Evolutionary conservation across 164 flowering plant genomes (phyloP).

Genomic region (Liquidambar formosana): DNA sequence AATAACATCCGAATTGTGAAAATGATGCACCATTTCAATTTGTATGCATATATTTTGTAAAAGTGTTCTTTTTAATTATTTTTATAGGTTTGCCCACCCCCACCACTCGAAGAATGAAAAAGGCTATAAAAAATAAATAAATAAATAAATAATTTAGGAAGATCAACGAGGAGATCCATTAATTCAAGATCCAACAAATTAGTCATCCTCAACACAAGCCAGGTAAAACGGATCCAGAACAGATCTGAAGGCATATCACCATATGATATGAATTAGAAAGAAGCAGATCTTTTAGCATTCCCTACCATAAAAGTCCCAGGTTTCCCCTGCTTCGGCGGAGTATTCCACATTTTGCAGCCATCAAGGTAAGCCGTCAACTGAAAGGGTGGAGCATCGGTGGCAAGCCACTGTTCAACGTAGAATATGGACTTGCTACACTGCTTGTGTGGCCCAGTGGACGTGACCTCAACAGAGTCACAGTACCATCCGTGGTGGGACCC

Average conservation of each 20-base stretch:
- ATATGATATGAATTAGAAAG: neutral
- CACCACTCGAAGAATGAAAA: too few species aligned
- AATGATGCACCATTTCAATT: too few species aligned
- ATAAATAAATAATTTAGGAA: neutral
- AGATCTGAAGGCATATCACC: neutral
- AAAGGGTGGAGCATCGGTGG: slow-evolving; percentile 50
- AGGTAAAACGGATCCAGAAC: too few species aligned
- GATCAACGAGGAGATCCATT: too few species aligned
- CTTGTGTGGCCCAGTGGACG: slow-evolving; percentile 56
- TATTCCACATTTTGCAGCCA: slow-evolving; percentile 25
- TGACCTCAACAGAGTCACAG: slow-evolving; percentile 61
- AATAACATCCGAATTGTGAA: too few species aligned
- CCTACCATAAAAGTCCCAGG: slow-evolving; percentile 16
- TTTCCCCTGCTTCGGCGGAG: neutral
- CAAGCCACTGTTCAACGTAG: slow-evolving; percentile 64
- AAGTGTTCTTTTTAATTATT: too few species aligned
- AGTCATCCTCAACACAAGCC: neutral
- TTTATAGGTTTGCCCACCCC: too few species aligned
- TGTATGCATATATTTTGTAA: too few species aligned
- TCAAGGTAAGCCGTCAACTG: slow-evolving; percentile 36
- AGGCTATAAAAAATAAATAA: too few species aligned
- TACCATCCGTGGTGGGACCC: slow-evolving; percentile 71
- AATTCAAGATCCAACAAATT: neutral
- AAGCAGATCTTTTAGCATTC: slow-evolving; percentile 3
- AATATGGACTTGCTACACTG: slow-evolving; percentile 43